Evolutionary conservation across 225 moss, liverwort and hornwort genomes (phyloP), one percentile per base, ranked within the genome.

Genomic region (Neckera pumila): DNA sequence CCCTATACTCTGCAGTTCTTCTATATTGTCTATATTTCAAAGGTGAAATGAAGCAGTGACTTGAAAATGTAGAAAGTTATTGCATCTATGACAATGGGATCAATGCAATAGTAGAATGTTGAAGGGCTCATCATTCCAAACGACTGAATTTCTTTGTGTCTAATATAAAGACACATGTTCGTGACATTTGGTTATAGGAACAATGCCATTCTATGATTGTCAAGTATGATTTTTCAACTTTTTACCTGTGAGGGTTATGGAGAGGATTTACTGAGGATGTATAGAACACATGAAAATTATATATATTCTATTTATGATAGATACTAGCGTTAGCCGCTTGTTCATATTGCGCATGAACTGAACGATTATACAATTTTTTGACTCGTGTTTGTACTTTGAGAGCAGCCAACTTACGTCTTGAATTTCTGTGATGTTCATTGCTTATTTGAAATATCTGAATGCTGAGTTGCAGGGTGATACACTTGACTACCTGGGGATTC

Each of bases 401-500:
- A 75, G 75, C 51, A 84, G 61, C 31, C 58, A 51, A 83, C 26
- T 56, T 17, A 20, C 23, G 31, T 71, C 42, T 63, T 53, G 22
- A 63, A 86, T 43, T 76, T 86, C 43, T 75, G 54, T 73, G 28
- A 31, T 78, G 81, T 33, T 56, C 38, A 81, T 19, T 30, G 75
- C 69, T 89, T 36, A 58, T 60, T 77, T 83, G 83, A 38, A 88
- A 57, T 47, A 60, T 34, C 30, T 11, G 36, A 86, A 83, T 86
- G 45, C 43, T 89, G 75, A 59, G 84, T 66, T 90, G 89, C 93
- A 98, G 94, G 98, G 98, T 71, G 98, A 98, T 85, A 97, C 98
- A 38, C 94, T 98, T 43, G 98, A 98, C 85, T 98, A 98, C 82
- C 90, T 98, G n/a, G 97, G 98, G 71, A 91, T 98, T 62, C 95